These are phyloP conservation scores for Colletotrichum chlorophyti DNA, from an alignment of 2,329 filamentous ascomycete species.

Conservation along the genomic window DNA sequence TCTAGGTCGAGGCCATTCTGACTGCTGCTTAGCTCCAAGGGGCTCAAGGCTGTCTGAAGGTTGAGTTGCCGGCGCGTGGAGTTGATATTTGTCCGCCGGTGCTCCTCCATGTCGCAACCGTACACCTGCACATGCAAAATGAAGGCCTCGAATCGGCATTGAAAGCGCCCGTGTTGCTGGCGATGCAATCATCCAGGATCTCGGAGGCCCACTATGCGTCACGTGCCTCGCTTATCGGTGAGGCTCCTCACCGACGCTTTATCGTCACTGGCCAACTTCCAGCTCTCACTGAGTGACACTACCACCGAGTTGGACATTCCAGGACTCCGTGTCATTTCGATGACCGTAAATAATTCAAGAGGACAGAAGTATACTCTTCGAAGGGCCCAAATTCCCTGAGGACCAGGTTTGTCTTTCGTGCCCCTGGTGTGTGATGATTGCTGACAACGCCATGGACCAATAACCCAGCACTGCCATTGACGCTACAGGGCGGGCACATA, in stretches of 20 bases:
- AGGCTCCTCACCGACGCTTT: slow-evolving; percentile 3
- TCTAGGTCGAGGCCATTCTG: slow-evolving; percentile 6
- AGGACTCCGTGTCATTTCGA: no score
- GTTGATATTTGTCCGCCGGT: background rate
- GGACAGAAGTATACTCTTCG: no score
- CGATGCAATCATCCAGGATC: background rate
- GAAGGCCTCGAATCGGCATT: background rate
- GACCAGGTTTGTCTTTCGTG: no score
- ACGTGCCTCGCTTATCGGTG: slow-evolving; percentile 28
- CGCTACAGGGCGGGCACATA: no score
- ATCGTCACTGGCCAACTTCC: slow-evolving; percentile 2
- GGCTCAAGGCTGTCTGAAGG: slow-evolving; percentile 6
- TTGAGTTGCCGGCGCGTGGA: slow-evolving; percentile 2
- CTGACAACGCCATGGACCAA: no score
- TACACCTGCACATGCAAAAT: background rate
- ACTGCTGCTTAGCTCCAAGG: slow-evolving; percentile 2
- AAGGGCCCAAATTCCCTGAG: no score
- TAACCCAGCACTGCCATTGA: no score
- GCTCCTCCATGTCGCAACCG: slow-evolving; percentile 10
- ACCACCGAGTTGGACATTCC: no score
- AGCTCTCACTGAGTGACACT: background rate
- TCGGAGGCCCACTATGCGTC: slow-evolving; percentile 1
- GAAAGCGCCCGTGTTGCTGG: background rate
- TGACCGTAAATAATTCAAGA: no score
- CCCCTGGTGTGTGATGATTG: no score